Evolutionary conservation across 2,329 filamentous ascomycete species (phyloP).

Genomic region (Clarireedia hainanense): DNA sequence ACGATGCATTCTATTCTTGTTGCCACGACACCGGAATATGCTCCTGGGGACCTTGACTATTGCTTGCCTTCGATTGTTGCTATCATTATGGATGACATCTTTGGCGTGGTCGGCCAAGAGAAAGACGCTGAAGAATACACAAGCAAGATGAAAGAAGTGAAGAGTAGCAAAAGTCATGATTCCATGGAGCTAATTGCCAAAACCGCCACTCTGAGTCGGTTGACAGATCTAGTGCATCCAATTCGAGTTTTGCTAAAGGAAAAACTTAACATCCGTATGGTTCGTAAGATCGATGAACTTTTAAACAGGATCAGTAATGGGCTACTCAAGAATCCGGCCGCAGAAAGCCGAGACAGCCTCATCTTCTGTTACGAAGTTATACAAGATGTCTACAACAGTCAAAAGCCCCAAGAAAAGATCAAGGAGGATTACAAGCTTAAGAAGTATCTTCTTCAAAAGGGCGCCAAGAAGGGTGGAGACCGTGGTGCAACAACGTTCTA

Average conservation of each 20-base stretch:
- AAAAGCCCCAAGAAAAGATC: constrained; percentile 41
- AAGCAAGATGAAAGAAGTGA: constrained; percentile 94
- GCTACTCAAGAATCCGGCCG: constrained; percentile 71
- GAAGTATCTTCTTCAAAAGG: constrained; percentile 74
- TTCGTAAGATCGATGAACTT: constrained; percentile 85
- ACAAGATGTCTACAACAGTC: constrained; percentile 70
- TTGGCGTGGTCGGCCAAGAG: constrained; percentile 84
- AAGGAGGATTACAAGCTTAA: constrained; percentile 55
- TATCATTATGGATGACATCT: constrained; percentile 95
- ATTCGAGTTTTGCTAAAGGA: constrained; percentile 73
- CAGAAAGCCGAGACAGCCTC: constrained; percentile 74
- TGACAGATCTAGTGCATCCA: constrained; percentile 70
- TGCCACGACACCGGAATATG: constrained; percentile 61
- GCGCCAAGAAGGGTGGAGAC: constrained; percentile 65
- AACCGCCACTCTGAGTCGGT: constrained; percentile 65
- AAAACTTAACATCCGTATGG: constrained; percentile 73
- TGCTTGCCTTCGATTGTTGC: constrained; percentile 70
- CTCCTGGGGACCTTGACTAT: constrained; percentile 81
- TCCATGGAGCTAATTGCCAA: constrained; percentile 90
- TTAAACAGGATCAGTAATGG: constrained; percentile 77
- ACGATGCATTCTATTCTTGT: constrained; percentile 90
- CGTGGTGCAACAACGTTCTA: constrained; percentile 69
- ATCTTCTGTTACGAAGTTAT: constrained; percentile 94
- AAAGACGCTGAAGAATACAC: constrained; percentile 96
- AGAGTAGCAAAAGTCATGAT: constrained; percentile 96